Base-by-base conservation (phyloP, 768 basidiomycete genomes). In the Boletus sp. region DNA sequence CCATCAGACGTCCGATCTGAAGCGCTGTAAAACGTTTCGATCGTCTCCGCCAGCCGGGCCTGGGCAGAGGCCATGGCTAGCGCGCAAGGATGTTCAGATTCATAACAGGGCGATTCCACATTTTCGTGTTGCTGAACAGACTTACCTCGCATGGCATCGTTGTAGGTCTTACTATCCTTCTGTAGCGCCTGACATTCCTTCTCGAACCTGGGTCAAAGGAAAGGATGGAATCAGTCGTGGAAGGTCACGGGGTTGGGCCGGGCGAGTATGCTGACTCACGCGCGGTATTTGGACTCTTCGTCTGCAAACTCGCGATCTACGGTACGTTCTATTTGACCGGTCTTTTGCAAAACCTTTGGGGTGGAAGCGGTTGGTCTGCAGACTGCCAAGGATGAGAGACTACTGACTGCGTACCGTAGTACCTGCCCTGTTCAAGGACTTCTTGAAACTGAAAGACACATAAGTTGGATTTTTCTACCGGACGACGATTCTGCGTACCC, bases 301-400 rank as follows among this genome's bases (percentile, higher is more conserved):
- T 94, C 88, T 14, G 87, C 79, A 65, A 97, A 98, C 66, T 98
- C 94, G 47, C 90, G 77, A 72, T 98, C 96, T 25, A 97, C 83
- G 0, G 96, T 98, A 29, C 94, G 81, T 69, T 98, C 96, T 55
- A 98, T 93, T 74, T 98, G 95, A 52, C 96, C 96, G 1, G 95
- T 96, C 83, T 98, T 98, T 79, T 98, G 95, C 70, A 96, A 81
- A 64, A 98, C 81, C 90, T 93, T 67, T 40, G 47, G 30, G 27
- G 30, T 51, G 39, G 59, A 37, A 51, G 21, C 17, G 5, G 17
- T 45, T 47, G 48, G 58, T 58, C 51, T 50, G 51, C 23, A 17
- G 30, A 32, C 13, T 47, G 33, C 39, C 39, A 38, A 54, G 45
- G 29, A 29, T 23, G 49, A 45, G 39, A 29, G 13, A 37, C 41